These are phyloP conservation scores for Phyllachora maydis DNA, from an alignment of 2,329 filamentous ascomycete species.

Conservation along the genomic window DNA sequence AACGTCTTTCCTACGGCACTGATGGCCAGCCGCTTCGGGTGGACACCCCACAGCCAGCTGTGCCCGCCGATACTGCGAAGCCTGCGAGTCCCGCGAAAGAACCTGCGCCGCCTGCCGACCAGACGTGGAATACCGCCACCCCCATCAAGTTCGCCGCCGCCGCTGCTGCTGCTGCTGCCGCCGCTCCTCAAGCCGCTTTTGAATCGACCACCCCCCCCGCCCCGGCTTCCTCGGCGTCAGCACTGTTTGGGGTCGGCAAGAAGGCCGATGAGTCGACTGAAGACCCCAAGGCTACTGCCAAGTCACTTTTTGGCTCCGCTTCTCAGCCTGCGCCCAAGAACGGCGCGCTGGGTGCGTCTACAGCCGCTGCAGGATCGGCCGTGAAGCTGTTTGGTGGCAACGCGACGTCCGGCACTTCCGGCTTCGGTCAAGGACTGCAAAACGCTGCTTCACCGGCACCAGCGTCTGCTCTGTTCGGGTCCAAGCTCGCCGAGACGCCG, in stretches of 20 bases:
- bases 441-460: constrained; percentile 3
- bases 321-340: constrained; percentile 14
- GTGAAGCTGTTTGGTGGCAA: too few relatives aligned
- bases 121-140: constrained; percentile 25
- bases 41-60: constrained; percentile 11
- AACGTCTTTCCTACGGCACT: constrained; percentile 27
- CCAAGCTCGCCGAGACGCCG: constrained; percentile 11
- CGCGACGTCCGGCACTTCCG: too few relatives aligned
- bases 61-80: constrained; percentile 16
- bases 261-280: too few relatives aligned
- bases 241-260: too few relatives aligned
- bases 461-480: constrained; percentile 11
- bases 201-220: too few relatives aligned
- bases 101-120: constrained; percentile 11
- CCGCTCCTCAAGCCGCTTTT: too few relatives aligned
- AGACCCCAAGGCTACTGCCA: constrained; percentile 7
- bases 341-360: too few relatives aligned
- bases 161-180: neutral
- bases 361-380: too few relatives aligned
- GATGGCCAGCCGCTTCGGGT: constrained; percentile 27
- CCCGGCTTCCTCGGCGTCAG: too few relatives aligned
- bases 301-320: constrained; percentile 11
- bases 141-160: constrained; percentile 30
- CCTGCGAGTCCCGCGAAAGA: constrained; percentile 22
- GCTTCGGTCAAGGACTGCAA: too few relatives aligned